Base-by-base conservation (phyloP, 805 yeast genomes). In the Myxozyma neotropica region DNA sequence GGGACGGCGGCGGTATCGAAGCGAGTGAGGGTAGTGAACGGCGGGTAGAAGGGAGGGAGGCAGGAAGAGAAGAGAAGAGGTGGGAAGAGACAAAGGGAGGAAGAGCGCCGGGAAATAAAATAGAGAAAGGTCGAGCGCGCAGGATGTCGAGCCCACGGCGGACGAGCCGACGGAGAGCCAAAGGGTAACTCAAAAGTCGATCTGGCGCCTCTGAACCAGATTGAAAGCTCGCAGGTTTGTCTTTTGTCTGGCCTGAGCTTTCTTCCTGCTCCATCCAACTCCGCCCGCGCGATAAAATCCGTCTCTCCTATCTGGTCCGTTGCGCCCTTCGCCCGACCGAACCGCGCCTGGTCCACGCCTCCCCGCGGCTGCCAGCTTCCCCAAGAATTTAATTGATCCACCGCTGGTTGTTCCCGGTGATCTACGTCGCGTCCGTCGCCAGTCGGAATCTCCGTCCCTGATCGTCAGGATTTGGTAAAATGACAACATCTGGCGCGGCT, bases 231-330 rank as follows among this genome's bases (percentile, higher is more conserved):
- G 44, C n/a, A 17, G 7, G n/a, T 38, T n/a, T 40, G 45, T 8
- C 39, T n/a, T n/a, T n/a, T 15, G 31, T 31, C n/a, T 29, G 50
- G 50, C 50, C 50, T 46, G 50, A 46, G 50, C 50, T 38, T n/a
- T 7, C 7, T 17, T 15, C 7, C 42, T 15, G 50, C 45, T n/a
- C n/a, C n/a, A n/a, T n/a, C n/a, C n/a, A n/a, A n/a, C n/a, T n/a
- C n/a, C n/a, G n/a, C n/a, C 48, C 17, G 31, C 29, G 48, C 29
- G 48, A 23, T 42, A 23, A 42, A n/a, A 42, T 12, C 19, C 43
- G 43, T 23, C 45, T n/a, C n/a, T n/a, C n/a, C n/a, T n/a, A n/a
- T n/a, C n/a, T n/a, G n/a, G n/a, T n/a, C n/a, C n/a, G n/a, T n/a
- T n/a, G n/a, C n/a, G n/a, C n/a, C n/a, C n/a, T n/a, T n/a, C n/a